Evolutionary conservation across 2,329 filamentous ascomycete species (phyloP), one percentile per base, ranked within the genome.

Genomic region (Ophiostoma angusticollis): DNA sequence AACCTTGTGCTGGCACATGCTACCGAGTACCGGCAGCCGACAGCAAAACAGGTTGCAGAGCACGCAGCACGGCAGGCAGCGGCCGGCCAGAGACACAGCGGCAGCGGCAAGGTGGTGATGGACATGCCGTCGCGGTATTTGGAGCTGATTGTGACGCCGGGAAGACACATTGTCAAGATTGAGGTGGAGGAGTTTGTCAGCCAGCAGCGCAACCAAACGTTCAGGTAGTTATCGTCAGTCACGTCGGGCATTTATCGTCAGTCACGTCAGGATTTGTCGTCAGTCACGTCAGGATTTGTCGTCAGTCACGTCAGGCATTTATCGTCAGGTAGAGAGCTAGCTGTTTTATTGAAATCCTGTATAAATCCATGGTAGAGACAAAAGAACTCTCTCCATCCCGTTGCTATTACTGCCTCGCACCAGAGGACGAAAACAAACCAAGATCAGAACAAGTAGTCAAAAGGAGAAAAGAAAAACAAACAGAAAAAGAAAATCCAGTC

Each of bases 121-220:
- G 73, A 85, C 50, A 83, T 93, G 78, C 80, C 75, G 19, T 86
- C 82, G 49, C 76, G 91, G 39, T 93, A 85, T 54, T 73, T 98
- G 17, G 91, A 91, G 0, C 62, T 96, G 19, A 78, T 98, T 3
- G 87, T 95, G 18, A 75, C 98, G 4, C 91, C 91, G 0, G 87
- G 89, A 0, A 67, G 81, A 49, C 76, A 93, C 55, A 84, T 98
- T 49, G 76, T 70, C 43, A 89, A 81, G 63, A 85, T 98, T 51
- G 87, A 95, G 58, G 67, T 91, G 33, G 86, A 96, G 55, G 80
- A 89, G 47, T 80, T 78, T 54, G 59, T 60, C 2, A 78, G 74
- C 45, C 72, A 77, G 52, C 52, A 66, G 37, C 59, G 50, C n/a
- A n/a, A 25, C 7, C 23, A n/a, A n/a, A n/a, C n/a, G n/a, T n/a